Evolutionary conservation across 805 yeast species (phyloP), one percentile per base, ranked within the genome.

Genomic region (Candida railenensis): DNA sequence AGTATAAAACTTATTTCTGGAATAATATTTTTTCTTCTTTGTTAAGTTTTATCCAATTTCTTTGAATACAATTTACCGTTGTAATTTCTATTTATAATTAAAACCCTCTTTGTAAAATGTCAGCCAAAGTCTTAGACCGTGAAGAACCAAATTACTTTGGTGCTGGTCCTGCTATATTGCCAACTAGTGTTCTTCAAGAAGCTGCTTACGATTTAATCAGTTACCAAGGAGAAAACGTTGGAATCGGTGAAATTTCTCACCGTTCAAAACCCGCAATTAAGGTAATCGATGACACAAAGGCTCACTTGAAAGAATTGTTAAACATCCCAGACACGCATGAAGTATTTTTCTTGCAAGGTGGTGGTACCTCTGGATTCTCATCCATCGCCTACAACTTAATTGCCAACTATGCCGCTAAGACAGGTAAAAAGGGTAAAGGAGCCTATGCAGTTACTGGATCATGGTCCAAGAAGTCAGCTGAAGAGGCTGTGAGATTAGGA

Each of bases 91-190:
- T n/a, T n/a, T n/a, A n/a, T n/a, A n/a, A n/a, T n/a, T n/a, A n/a
- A n/a, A n/a, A n/a, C n/a, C n/a, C n/a, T n/a, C n/a, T n/a, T 25
- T 25, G 30, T 18, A 36, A 19, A 36, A 32, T 30, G 43, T 28
- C 36, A 28, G 43, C 21, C 34, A 40, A 36, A 40, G 15, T 36
- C 11, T 66, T 83, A 45, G 76, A 79, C 40, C 81, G 92, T 72
- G 83, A 76, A 63, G 83, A 83, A 59, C 89, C 90, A 46, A 73
- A 80, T 59, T 88, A 94, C 64, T 94, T 89, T 59, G 99, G 98
- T 47, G 98, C 99, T n/a, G 99, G 99, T 12, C 99, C 99, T 42
- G 99, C 99, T 1, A 77, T 84, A 44, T 75, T 94, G 38, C 97
- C 98, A 30, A 82, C 92, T 2, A 60, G 67, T 3, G 98, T 92